Evolutionary conservation across 225 moss, liverwort and hornwort genomes (phyloP).

Genomic region (Ulota crispa): DNA sequence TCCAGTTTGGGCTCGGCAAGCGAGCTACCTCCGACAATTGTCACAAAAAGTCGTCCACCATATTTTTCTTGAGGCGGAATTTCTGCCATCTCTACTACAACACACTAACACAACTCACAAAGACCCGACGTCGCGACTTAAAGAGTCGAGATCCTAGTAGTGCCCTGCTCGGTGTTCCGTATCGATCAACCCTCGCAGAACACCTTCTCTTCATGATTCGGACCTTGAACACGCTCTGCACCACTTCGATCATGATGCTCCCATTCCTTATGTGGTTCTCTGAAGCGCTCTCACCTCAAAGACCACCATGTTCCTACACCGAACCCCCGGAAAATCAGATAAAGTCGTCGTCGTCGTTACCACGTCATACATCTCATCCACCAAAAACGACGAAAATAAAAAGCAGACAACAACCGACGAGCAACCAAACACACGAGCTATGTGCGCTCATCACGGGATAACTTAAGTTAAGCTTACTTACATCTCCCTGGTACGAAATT

Average conservation of each 20-base stretch:
- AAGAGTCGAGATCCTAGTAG: conserved; percentile 6
- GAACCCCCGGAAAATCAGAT: neutral
- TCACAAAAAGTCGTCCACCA: neutral
- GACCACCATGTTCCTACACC: neutral
- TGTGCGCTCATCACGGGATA: neutral
- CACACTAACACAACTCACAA: neutral
- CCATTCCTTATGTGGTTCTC: neutral
- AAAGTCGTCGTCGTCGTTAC: neutral
- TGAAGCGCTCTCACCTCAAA: conserved; percentile 2
- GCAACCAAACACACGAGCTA: neutral
- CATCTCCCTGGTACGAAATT: neutral
- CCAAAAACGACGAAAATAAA: neutral
- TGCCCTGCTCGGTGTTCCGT: conserved; percentile 5
- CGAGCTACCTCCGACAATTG: conserved; percentile 15
- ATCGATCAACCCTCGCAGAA: neutral
- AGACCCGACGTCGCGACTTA: conserved; percentile 6
- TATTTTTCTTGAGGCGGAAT: neutral
- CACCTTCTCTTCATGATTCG: conserved; percentile 17
- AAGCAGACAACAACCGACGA: neutral
- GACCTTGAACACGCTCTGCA: neutral
- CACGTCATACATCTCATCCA: neutral
- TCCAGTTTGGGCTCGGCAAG: conserved; percentile 29
- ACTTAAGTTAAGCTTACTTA: too few relatives aligned
- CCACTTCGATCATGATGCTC: conserved; percentile 29
- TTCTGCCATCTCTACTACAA: conserved; percentile 8